Evolutionary conservation across 768 basidiomycete species (phyloP).

Genomic region (Calvatia gigantea): DNA sequence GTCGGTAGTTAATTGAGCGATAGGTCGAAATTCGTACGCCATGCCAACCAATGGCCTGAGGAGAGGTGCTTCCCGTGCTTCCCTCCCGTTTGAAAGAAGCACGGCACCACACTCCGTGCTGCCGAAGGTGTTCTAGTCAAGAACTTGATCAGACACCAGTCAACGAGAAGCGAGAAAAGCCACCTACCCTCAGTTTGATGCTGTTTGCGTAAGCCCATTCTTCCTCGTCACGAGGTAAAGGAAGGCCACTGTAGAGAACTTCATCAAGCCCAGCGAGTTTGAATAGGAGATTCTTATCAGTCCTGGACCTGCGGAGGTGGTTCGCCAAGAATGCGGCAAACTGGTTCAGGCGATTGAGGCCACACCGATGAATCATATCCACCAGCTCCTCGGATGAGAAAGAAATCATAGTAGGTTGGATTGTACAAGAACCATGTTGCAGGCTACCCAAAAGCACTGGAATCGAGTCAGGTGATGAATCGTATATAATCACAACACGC

Average conservation of each 20-base stretch:
- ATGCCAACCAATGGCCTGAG: constrained; percentile 56
- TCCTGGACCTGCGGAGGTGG: constrained; percentile 58
- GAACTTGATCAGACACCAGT: not conserved
- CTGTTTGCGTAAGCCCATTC: constrained; percentile 64
- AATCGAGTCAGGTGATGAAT: constrained; percentile 18
- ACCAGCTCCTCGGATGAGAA: constrained; percentile 69
- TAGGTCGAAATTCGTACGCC: constrained; percentile 63
- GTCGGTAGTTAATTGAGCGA: constrained; percentile 35
- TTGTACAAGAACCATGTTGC: constrained; percentile 68
- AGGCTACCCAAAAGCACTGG: constrained; percentile 69
- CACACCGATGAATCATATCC: constrained; percentile 65
- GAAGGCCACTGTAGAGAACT: constrained; percentile 62
- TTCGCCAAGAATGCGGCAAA: constrained; percentile 68
- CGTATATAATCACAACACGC: constrained; percentile 27
- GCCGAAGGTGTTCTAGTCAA: constrained; percentile 66
- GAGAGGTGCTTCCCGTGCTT: constrained; percentile 45
- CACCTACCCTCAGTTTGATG: constrained; percentile 56
- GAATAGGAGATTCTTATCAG: constrained; percentile 57
- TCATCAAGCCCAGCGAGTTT: constrained; percentile 57
- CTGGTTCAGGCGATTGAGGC: constrained; percentile 72
- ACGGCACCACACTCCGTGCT: constrained; percentile 78
- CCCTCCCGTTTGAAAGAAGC: constrained; percentile 53
- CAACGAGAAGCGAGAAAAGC: not conserved
- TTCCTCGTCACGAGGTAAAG: constrained; percentile 64
- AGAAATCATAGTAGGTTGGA: constrained; percentile 63